phyloP scores from a whole-genome alignment of 768 basidiomycete genomes.

The Sporobolomyces phaffii region DNA sequence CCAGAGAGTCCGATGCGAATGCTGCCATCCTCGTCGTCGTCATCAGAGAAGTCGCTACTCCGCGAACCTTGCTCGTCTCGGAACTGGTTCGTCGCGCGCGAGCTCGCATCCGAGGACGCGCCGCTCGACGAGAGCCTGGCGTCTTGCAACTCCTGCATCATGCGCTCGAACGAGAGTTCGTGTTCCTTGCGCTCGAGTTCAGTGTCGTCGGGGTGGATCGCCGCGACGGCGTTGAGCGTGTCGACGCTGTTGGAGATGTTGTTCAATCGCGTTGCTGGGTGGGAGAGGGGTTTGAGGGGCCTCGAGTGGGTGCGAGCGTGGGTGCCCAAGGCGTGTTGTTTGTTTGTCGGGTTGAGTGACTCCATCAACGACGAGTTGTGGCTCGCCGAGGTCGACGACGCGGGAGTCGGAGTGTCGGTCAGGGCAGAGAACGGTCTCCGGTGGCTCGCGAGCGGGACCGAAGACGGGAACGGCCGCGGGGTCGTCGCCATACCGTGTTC shows the following conservation, averaged over 20 bases:
- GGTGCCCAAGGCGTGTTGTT: neutral
- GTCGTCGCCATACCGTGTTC: neutral
- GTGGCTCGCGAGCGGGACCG: neutral
- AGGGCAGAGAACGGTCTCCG: neutral
- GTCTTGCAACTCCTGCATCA: slow-evolving; percentile 25
- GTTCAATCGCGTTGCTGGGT: neutral
- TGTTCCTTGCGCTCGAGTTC: slow-evolving; percentile 25
- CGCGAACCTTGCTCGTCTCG: neutral
- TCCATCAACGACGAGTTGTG: too few species aligned
- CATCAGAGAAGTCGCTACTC: neutral
- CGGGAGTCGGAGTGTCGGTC: slow-evolving; percentile 34
- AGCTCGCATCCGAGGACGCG: neutral
- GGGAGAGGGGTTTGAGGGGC: neutral
- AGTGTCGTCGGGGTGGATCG: slow-evolving; percentile 32
- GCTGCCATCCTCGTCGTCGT: slow-evolving; percentile 17
- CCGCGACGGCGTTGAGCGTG: neutral
- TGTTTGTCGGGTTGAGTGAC: slow-evolving; percentile 1
- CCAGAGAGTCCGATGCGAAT: slow-evolving; percentile 6
- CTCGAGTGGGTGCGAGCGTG: neutral
- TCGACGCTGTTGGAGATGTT: neutral
- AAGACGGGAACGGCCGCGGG: neutral
- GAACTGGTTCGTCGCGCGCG: neutral
- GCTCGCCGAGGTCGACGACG: slow-evolving; percentile 8
- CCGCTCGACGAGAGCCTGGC: slow-evolving; percentile 2
- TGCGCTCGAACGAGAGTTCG: slow-evolving; percentile 20